Conservation (phyloP, 129 eudicot genomes). For the Deinandra increscens region DNA sequence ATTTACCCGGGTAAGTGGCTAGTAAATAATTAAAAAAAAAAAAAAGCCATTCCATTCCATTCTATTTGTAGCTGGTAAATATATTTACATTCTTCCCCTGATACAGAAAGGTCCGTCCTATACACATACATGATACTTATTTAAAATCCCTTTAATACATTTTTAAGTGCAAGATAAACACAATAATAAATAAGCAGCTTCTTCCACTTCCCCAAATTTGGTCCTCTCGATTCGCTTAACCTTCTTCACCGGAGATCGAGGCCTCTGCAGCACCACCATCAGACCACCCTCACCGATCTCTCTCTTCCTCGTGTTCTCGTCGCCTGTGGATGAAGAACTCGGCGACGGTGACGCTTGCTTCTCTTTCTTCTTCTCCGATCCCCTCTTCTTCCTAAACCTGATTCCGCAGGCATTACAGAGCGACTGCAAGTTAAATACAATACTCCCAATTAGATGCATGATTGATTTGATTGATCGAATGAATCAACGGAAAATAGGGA, state of each 20-base stretch:
- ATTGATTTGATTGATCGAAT: not conserved
- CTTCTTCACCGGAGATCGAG: conserved; percentile 44
- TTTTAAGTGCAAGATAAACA: conserved; percentile 54
- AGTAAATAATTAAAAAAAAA: no score
- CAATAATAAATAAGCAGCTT: conserved; percentile 70
- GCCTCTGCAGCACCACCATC: conserved; percentile 29
- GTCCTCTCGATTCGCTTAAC: conserved; percentile 22
- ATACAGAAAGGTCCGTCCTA: no score
- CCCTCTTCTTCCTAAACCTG: conserved; percentile 49
- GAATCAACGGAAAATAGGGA: no score
- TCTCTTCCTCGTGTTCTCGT: not conserved
- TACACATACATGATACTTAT: no score
- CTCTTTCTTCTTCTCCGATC: conserved; percentile 8
- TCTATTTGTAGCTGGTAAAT: no score
- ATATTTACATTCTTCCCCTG: no score
- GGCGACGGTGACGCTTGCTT: not conserved
- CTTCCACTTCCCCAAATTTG: conserved; percentile 63
- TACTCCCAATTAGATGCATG: not conserved
- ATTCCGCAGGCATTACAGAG: conserved; percentile 87
- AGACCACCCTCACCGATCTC: no score
- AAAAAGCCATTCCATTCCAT: no score
- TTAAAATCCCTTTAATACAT: no score
- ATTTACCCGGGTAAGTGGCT: no score
- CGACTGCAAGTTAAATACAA: conserved; percentile 41
- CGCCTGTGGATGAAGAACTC: conserved; percentile 6